phyloP scores from a whole-genome alignment of 108 stramenopile genomes.

The Asterionellopsis glacialis region DNA sequence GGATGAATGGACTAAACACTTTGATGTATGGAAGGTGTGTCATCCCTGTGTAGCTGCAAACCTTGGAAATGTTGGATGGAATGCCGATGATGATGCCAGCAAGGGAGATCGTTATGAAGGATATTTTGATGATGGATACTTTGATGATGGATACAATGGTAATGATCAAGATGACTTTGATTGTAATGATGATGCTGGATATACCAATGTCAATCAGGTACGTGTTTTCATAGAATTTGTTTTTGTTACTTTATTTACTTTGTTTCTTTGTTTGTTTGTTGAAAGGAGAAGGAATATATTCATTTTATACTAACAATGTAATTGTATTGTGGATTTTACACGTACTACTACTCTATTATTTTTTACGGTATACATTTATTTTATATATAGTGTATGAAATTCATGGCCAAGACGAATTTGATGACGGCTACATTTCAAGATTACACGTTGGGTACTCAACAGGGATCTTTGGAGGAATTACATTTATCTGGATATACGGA shows the following conservation, averaged over 20 bases:
- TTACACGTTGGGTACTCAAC: slow-evolving; percentile 27
- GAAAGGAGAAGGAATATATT: no score
- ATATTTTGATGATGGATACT: slow-evolving; percentile 13
- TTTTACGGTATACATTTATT: background rate
- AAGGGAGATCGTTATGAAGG: slow-evolving; percentile 7
- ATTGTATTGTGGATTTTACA: no score
- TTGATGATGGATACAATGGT: slow-evolving; percentile 17
- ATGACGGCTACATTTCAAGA: slow-evolving; percentile 53
- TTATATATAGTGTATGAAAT: slow-evolving; percentile 54
- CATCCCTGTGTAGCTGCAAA: slow-evolving; percentile 63
- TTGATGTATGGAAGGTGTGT: slow-evolving; percentile 38
- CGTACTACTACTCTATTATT: slow-evolving; percentile 12
- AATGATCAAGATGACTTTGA: slow-evolving; percentile 18
- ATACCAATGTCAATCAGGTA: slow-evolving; percentile 59
- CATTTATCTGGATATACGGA: slow-evolving; percentile 31
- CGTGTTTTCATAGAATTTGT: slow-evolving; percentile 15
- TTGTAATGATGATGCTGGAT: slow-evolving; percentile 41
- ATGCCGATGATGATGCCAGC: slow-evolving; percentile 15
- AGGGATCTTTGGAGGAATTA: slow-evolving; percentile 31
- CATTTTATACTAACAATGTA: no score
- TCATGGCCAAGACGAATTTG: slow-evolving; percentile 56
- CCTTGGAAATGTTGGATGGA: slow-evolving; percentile 28
- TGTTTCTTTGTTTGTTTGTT: no score
- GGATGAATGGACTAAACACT: slow-evolving; percentile 36
- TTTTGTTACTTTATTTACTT: background rate